Evolutionary conservation across 768 basidiomycete genomes (phyloP), one percentile per base, ranked within the genome.

Genomic region (Rhodotorula paludigena): DNA sequence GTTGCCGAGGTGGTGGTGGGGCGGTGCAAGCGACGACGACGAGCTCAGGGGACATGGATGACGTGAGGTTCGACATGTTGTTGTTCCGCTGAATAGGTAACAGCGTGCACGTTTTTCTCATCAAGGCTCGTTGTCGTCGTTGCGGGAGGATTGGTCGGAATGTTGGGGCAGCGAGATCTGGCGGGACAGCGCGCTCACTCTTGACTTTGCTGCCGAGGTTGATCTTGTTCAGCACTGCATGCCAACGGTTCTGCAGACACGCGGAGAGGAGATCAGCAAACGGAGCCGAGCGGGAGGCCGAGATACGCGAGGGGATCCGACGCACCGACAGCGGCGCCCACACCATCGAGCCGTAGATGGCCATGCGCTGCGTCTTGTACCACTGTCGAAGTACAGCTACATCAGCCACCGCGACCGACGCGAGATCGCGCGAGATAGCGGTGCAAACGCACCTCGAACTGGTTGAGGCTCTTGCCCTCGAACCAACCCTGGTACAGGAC

Each of bases 261-360:
- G 1, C 16, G 6, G 9, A 28, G 0, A 14, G 33, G 1, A 1
- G 41, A 30, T 39, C n/a, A 60, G 53, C 15, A 21, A n/a, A n/a
- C 18, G 32, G 23, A 33, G 21, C 2, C 3, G 42, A 16, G 41
- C 7, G 42, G 49, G 47, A 9, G 47, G 14, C 7, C 8, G 32
- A 15, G 20, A 33, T 11, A 11, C 12, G 41, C 41, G 49, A 51
- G 36, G 47, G 30, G 42, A 5, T 10, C 14, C 16, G 35, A 53
- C 66, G 25, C 14, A 68, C 66, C 33, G 66, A 68, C 23, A 71
- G 11, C 1, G 73, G 73, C 2, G 73, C 70, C 44, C 60, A 69
- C 35, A 61, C 39, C 51, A 58, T 55, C 12, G 53, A 48, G 30
- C 73, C 73, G 51, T 74, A 74, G 20, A 65, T 21, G 3, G 54